Evolutionary conservation across 1,139 yeast species (phyloP).

Genomic region (Lodderomyces theae): DNA sequence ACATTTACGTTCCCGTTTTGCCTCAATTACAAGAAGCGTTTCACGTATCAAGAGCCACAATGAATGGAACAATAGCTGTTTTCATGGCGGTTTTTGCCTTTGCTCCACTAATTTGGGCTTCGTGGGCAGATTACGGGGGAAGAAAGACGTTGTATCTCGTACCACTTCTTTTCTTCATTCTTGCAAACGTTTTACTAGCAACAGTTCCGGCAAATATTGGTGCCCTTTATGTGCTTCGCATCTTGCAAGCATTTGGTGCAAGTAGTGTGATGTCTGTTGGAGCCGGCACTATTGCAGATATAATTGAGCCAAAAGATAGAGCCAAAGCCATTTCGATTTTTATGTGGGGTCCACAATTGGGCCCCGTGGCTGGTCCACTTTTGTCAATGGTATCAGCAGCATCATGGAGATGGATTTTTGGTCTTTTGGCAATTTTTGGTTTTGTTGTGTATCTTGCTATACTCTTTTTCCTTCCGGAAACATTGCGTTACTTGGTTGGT

Average conservation of each 20-base stretch:
- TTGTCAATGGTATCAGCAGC: slow-evolving; percentile 39
- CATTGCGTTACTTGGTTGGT: slow-evolving; percentile 55
- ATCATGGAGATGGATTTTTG: slow-evolving; percentile 59
- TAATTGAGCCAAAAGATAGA: slow-evolving; percentile 44
- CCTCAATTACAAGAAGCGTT: slow-evolving; percentile 46
- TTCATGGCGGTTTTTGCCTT: slow-evolving; percentile 57
- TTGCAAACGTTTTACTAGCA: slow-evolving; percentile 49
- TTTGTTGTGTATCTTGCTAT: slow-evolving; percentile 37
- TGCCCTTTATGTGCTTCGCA: slow-evolving; percentile 41
- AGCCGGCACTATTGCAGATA: slow-evolving; percentile 55
- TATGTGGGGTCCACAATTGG: slow-evolving; percentile 61
- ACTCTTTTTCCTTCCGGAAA: slow-evolving; percentile 50
- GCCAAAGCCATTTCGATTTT: slow-evolving; percentile 52
- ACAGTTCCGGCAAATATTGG: slow-evolving; percentile 46
- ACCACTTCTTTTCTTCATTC: slow-evolving; percentile 42
- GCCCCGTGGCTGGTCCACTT: slow-evolving; percentile 57
- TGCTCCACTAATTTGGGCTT: slow-evolving; percentile 56
- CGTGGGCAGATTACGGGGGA: slow-evolving; percentile 58
- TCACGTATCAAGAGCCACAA: slow-evolving; percentile 39
- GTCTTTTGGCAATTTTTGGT: slow-evolving; percentile 47
- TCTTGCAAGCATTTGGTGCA: slow-evolving; percentile 55
- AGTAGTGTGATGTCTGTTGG: slow-evolving; percentile 55
- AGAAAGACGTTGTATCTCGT: slow-evolving; percentile 48
- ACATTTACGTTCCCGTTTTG: slow-evolving; percentile 56
- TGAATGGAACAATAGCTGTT: slow-evolving; percentile 59